Conservation (phyloP, 73 alveolate species). For the Tetrahymena elliotti region DNA sequence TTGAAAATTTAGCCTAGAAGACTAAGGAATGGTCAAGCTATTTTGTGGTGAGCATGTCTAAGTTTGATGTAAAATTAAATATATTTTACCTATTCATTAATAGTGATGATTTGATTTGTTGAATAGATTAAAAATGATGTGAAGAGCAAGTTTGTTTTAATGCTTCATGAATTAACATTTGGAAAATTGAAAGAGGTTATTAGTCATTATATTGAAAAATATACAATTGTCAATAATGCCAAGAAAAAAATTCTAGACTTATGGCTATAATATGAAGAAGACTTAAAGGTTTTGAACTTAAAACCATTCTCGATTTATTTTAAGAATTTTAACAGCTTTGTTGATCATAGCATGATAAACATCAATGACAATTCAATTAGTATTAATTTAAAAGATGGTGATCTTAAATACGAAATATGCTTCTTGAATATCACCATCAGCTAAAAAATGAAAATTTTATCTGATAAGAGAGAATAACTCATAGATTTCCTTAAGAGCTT, state of each 20-base stretch:
- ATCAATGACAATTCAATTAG: neutral
- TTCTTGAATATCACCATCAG: neutral
- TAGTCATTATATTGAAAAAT: neutral
- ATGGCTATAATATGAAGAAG: neutral
- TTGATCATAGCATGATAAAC: neutral
- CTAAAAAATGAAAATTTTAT: neutral
- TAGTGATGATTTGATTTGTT: neutral
- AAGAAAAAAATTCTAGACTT: neutral
- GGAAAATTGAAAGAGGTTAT: neutral
- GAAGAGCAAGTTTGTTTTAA: neutral
- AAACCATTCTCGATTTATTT: neutral
- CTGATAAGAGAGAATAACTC: neutral
- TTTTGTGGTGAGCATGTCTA: neutral
- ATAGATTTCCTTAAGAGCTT: neutral
- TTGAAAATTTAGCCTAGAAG: neutral
- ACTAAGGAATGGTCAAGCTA: neutral
- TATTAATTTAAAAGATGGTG: neutral
- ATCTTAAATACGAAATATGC: neutral
- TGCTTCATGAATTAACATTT: neutral
- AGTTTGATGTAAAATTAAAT: neutral
- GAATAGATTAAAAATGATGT: neutral
- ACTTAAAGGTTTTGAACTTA: neutral
- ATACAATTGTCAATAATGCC: neutral
- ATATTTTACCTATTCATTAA: neutral
- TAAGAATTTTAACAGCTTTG: neutral